Base-by-base conservation (phyloP, 345 rosid genomes). In the Populus deltoides region DNA sequence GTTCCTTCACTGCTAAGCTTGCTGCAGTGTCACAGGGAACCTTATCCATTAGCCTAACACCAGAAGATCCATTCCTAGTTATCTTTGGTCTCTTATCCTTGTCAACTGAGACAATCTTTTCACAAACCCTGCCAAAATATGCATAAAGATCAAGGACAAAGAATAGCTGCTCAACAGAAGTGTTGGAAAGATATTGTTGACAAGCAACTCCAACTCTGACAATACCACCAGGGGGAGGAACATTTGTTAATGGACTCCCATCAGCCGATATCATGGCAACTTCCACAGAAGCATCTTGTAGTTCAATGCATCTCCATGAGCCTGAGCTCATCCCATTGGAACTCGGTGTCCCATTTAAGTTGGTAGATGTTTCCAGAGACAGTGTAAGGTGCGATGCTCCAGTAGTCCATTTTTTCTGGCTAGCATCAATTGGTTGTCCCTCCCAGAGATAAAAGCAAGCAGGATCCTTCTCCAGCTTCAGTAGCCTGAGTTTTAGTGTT, bases 171-270 rank as follows among this genome's bases (percentile, higher is more conserved):
- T 93, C 99, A 75, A 96, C 94, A 4, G 99, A 96, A 83, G 99
- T 89, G 86, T 87, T 89, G 31, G 98, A 96, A 69, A 89, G 83
- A 90, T 86, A 96, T 43, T 90, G 97, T 77, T 90, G 90, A 82
- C 95, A 96, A 70, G 99, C 89, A 83, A 96, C 85, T 72, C 97
- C 97, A 62, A 92, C 78, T 78, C 99, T 88, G 62, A 96, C 94
- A 79, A 92, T 81, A 66, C 99, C 99, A 83, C 97, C 97, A 31
- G 97, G 98, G 80, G 99, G 99, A 88, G 99, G 99, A 86, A 96
- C 84, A 47, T 82, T 77, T 80, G 84, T 85, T 74, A 96, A 83
- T 74, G 99, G 94, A 71, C 77, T 85, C 68, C 98, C 99, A 85
- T 96, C 99, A n/a, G 95, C 89, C 80, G 99, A 88, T 55, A 85